Evolutionary conservation across 345 rosid genomes (phyloP), one percentile per base, ranked within the genome.

Genomic region (Eucalyptus marginata): DNA sequence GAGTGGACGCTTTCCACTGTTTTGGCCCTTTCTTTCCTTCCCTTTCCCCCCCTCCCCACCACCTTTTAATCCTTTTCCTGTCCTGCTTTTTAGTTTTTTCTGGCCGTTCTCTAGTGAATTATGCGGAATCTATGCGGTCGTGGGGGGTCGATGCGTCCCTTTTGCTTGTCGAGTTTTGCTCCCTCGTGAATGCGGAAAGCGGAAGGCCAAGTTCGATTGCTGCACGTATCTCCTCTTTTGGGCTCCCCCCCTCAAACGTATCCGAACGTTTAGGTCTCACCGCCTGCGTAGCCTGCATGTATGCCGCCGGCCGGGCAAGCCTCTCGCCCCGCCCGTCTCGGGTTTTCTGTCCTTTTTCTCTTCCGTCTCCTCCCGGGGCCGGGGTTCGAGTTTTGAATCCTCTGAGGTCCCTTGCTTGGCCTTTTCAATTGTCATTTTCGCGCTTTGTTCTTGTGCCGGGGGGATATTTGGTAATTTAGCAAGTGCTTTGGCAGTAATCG

Each of bases 21-120:
- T 20, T 6, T 20, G 83, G 47, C 47, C 43, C 43, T 20, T 33
- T 15, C 80, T 40, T 2, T 76, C 20, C 46, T 40, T 10, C 20
- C 29, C 47, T 17, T 20, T 6, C 1, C 27, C 25, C 22, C 5
- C 18, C 6, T 3, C 22, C 5, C 18, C 6, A 3, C 3, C 40
- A 40, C 6, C 16, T 6, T 40, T 36, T 20, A 5, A 12, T 12
- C 31, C 12, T 59, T 59, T 27, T 6, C 62, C 62, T 10, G 62
- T 10, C 29, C 5, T 15, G 33, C 36, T 64, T 16, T 14, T 7
- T 7, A 3, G 27, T 18, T 20, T 76, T 36, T 76, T 36, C 29
- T 76, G 83, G 83, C 83, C 6, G 47, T 20, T 40, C 22, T 11
- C 83, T 20, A 36, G 83, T 22, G 83, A 20, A 36, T 76, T 40